Percentiles rank a stretch among this genome's conserved stretches.
Conservation (phyloP, 768 basidiomycete genomes). For the Gymnopilus junonius region DNA sequence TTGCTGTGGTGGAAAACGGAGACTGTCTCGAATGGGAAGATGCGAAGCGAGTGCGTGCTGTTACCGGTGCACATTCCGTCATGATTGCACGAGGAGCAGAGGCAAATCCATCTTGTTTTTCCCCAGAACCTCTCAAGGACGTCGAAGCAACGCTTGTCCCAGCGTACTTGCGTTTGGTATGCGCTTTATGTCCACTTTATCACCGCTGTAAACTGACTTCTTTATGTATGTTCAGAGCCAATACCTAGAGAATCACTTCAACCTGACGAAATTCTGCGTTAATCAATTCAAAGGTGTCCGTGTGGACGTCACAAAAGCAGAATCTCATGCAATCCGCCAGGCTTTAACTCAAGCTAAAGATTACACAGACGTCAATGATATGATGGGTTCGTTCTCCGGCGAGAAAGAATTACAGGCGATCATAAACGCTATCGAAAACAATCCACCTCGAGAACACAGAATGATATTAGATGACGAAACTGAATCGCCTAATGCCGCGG, state of each 20-base stretch:
- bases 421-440: slow-evolving; percentile 52
- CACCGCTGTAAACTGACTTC: neutral
- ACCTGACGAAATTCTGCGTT: slow-evolving; percentile 87
- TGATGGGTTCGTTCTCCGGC: slow-evolving; percentile 61
- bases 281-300: slow-evolving; percentile 79
- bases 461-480: slow-evolving; percentile 30
- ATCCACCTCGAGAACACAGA: slow-evolving; percentile 41
- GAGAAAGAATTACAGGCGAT: slow-evolving; percentile 65
- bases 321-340: slow-evolving; percentile 59
- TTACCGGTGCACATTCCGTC: slow-evolving; percentile 88
- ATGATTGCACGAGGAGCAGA: slow-evolving; percentile 99
- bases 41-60: slow-evolving; percentile 69
- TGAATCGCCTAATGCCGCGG: slow-evolving; percentile 23
- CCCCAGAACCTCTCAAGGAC: slow-evolving; percentile 65
- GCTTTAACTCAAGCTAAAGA: slow-evolving; percentile 62
- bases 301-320: slow-evolving; percentile 56
- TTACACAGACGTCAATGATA: slow-evolving; percentile 55
- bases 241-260: slow-evolving; percentile 81
- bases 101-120: slow-evolving; percentile 89
- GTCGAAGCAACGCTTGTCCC: slow-evolving; percentile 73
- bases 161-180: slow-evolving; percentile 74
- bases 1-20: slow-evolving; percentile 95
- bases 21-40: slow-evolving; percentile 85
- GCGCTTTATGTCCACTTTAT: slow-evolving; percentile 10
- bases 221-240: slow-evolving; percentile 49